Base-by-base conservation (phyloP, 306 rosid genomes). In the Citrullus colocynthis region DNA sequence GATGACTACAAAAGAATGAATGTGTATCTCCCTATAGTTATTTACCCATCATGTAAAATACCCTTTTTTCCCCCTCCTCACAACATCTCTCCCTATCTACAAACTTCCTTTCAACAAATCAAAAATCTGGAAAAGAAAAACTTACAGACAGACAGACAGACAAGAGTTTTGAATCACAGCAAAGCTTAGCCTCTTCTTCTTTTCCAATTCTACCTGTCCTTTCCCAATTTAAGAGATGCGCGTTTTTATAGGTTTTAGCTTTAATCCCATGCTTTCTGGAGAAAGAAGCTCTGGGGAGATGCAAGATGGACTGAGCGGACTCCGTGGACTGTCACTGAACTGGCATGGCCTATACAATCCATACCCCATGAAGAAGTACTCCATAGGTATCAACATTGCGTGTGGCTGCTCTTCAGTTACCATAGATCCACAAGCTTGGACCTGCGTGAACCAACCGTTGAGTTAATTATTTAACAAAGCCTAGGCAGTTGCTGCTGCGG, bases 331-430 rank as follows among this genome's bases (percentile, higher is more conserved):
- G 80, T 79, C 97, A 42, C 85, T 91, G 82, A 87, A 76, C 54
- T 86, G 77, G 84, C 84, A 80, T 4, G 97, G 97, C 80, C 98
- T 80, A 13, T 88, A 90, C 78, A 93, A 71, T 14, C 98, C 98
- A 54, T 90, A 93, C 5, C 97, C 97, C 97, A 91, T 91, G 48
- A 93, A 77, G 85, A 93, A 93, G 81, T 89, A 91, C 83, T 91
- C 98, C 92, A 93, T 82, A 0, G 98, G 98, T 78, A 93, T 91
- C 82, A 93, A 84, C 98, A 93, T 91, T 78, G 98, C 97, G 21
- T 91, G 96, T 74, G 98, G 98, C 78, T 91, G 97, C 88, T 93
- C 98, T 85, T 93, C 98, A 2, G 98, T 91, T 64, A 93, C 98
- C 96, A 93, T 91, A 16, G 98, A 93, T 32, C 98, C 98, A 84